phyloP scores from a whole-genome alignment of 1,139 yeast genomes.

The Pichia sp. region DNA sequence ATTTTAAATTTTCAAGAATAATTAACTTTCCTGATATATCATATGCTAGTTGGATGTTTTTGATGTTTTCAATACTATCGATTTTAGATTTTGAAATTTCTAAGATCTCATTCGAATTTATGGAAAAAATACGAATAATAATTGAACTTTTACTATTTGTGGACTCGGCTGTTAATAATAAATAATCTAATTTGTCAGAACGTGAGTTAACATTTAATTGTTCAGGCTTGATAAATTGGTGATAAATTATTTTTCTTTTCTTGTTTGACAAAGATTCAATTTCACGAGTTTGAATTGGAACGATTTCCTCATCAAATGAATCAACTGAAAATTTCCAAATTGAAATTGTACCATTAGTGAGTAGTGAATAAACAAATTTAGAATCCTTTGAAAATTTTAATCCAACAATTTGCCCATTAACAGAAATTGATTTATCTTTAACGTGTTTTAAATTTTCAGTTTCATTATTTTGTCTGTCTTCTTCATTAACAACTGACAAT shows the following conservation, averaged over 20 bases:
- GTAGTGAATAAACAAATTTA: slow-evolving; percentile 35
- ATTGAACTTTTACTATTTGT: slow-evolving; percentile 9
- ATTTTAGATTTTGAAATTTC: slow-evolving; percentile 25
- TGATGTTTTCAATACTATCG: slow-evolving; percentile 10
- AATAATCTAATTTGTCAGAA: slow-evolving; percentile 18
- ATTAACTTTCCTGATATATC: slow-evolving; percentile 28
- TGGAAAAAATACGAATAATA: slow-evolving; percentile 22
- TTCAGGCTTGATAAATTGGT: slow-evolving; percentile 25
- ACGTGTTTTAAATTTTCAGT: slow-evolving; percentile 23
- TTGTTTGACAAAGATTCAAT: slow-evolving; percentile 11
- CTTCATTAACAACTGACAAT: slow-evolving; percentile 23
- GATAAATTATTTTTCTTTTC: slow-evolving; percentile 16
- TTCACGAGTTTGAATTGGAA: slow-evolving; percentile 8
- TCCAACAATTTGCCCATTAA: slow-evolving; percentile 31
- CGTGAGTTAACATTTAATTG: slow-evolving; percentile 20
- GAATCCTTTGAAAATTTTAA: slow-evolving; percentile 34
- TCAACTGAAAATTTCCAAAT: slow-evolving; percentile 31
- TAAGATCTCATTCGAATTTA: slow-evolving; percentile 20
- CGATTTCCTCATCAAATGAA: slow-evolving; percentile 15
- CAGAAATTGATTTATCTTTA: slow-evolving; percentile 25
- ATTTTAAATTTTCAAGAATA: slow-evolving; percentile 16
- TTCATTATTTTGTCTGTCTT: slow-evolving; percentile 22
- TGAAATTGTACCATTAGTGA: slow-evolving; percentile 35
- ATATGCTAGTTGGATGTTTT: slow-evolving; percentile 19
- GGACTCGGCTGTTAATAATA: slow-evolving; percentile 23